A percentile compares a stretch with the other conserved stretches of the same genome.
Evolutionary conservation across 768 basidiomycete species (phyloP).

Genomic region (Amanita inopinata): DNA sequence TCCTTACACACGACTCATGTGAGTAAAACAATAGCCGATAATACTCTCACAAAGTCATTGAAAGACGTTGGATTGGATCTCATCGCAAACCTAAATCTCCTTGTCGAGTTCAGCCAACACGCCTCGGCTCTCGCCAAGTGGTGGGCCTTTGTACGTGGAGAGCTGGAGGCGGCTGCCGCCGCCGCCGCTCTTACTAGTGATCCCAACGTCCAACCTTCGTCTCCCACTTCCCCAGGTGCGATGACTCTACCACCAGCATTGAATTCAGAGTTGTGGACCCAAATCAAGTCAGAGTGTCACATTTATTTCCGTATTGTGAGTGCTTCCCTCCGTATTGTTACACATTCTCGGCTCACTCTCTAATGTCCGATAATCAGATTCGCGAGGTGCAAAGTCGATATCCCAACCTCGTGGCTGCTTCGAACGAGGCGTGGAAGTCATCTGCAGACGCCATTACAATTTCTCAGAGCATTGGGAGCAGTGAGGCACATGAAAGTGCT

Average conservation of each 20-base stretch:
- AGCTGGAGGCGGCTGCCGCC: conserved; percentile 15
- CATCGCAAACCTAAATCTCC: conserved; percentile 27
- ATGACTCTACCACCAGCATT: conserved; percentile 4
- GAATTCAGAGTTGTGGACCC: conserved; percentile 3
- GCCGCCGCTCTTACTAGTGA: conserved; percentile 9
- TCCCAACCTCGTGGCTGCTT: conserved; percentile 18
- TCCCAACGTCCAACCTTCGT: conserved; percentile 6
- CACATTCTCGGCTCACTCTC: background rate
- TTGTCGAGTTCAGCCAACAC: conserved; percentile 22
- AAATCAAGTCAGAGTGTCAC: conserved; percentile 3
- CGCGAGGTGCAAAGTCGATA: conserved; percentile 18
- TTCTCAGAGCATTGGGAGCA: background rate
- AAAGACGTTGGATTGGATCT: conserved; percentile 29
- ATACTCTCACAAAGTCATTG: conserved; percentile 22
- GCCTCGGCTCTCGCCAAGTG: conserved; percentile 20
- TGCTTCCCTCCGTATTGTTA: background rate
- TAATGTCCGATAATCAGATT: conserved; percentile 14
- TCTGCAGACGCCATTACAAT: conserved; percentile 1
- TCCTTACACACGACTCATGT: conserved; percentile 1
- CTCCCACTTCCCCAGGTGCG: conserved; percentile 1
- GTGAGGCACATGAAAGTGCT: background rate
- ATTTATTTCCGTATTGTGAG: conserved; percentile 14
- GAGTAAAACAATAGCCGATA: conserved; percentile 14
- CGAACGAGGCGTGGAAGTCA: conserved; percentile 20
- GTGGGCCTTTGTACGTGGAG: conserved; percentile 23